Conservation (phyloP, 2,329 filamentous ascomycete genomes). For the Acrodontium crateriforme region DNA sequence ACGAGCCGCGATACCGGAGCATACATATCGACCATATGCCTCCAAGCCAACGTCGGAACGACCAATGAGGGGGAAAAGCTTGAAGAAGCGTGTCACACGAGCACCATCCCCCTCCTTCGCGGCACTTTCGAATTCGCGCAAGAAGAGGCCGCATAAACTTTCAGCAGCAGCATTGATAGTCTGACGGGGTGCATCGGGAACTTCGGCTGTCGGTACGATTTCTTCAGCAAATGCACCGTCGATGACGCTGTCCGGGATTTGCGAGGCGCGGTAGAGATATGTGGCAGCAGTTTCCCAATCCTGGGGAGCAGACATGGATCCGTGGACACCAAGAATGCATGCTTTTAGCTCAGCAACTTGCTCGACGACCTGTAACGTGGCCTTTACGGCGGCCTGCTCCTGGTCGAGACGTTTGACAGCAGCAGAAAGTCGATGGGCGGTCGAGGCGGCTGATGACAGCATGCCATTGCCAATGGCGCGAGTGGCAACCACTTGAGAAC, state of each 20-base stretch:
- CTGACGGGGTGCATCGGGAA: slow-evolving; percentile 76
- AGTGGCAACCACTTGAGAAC: slow-evolving; percentile 71
- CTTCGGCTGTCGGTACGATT: slow-evolving; percentile 89
- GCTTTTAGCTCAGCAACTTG: slow-evolving; percentile 95
- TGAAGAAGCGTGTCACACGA: slow-evolving; percentile 92
- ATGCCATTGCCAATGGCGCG: slow-evolving; percentile 78
- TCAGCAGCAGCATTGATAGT: slow-evolving; percentile 81
- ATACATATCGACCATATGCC: slow-evolving; percentile 91
- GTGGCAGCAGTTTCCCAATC: slow-evolving; percentile 96
- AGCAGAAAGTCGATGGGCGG: slow-evolving; percentile 70
- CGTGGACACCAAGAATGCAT: slow-evolving; percentile 85
- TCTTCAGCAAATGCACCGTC: slow-evolving; percentile 76
- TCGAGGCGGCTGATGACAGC: slow-evolving; percentile 73
- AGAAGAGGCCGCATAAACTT: slow-evolving; percentile 76
- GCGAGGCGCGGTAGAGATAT: slow-evolving; percentile 71
- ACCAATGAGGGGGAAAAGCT: slow-evolving; percentile 88
- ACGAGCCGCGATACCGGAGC: slow-evolving; percentile 76
- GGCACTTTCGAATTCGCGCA: slow-evolving; percentile 90
- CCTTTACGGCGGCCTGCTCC: slow-evolving; percentile 82
- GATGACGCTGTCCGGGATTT: slow-evolving; percentile 67
- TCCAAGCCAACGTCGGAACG: slow-evolving; percentile 80
- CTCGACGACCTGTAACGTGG: slow-evolving; percentile 82
- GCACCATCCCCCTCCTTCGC: slow-evolving; percentile 74
- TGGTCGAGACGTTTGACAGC: slow-evolving; percentile 79
- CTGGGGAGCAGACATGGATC: slow-evolving; percentile 93